Percentiles rank a stretch among this genome's conserved stretches.
These are phyloP conservation scores for Aspergillus hortae DNA, from an alignment of 2,329 filamentous ascomycete genomes.

Conservation along the genomic window DNA sequence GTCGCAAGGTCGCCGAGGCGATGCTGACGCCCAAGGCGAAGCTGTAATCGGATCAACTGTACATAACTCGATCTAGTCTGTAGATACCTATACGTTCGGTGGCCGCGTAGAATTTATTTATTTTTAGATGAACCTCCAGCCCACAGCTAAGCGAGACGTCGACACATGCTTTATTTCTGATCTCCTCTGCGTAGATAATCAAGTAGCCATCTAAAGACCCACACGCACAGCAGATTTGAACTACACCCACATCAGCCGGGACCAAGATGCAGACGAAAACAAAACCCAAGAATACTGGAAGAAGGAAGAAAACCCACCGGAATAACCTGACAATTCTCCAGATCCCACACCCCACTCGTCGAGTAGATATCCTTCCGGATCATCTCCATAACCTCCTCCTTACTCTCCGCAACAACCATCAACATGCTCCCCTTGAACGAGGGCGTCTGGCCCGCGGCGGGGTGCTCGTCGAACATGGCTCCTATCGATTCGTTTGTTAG, in stretches of 20 bases:
- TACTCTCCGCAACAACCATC: conserved; percentile 62
- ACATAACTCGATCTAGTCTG: too few relatives aligned
- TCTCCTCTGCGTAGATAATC: not conserved
- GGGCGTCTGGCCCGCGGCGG: conserved; percentile 58
- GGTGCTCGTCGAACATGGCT: conserved; percentile 63
- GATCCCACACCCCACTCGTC: conserved; percentile 73
- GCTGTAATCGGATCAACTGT: conserved; percentile 34
- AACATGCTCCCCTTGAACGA: conserved; percentile 72
- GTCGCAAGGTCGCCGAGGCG: conserved; percentile 77
- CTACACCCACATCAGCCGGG: not conserved
- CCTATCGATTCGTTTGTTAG: conserved; percentile 42
- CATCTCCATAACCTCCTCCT: conserved; percentile 64
- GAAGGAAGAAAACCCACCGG: conserved; percentile 26
- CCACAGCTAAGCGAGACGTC: too few relatives aligned
- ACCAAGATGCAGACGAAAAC: not conserved
- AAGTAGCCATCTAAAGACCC: conserved; percentile 1
- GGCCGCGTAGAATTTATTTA: too few relatives aligned
- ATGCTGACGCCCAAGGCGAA: conserved; percentile 62
- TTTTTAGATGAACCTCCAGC: too few relatives aligned
- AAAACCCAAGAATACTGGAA: not conserved
- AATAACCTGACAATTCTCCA: conserved; percentile 56
- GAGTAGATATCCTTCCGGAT: conserved; percentile 72
- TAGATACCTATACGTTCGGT: too few relatives aligned
- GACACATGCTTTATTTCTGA: too few relatives aligned
- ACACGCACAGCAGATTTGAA: conserved; percentile 26